Percentiles rank a stretch among this genome's conserved stretches.
Evolutionary conservation across 148 eudicot species (phyloP).

Genomic region (Oxyria digyna): DNA sequence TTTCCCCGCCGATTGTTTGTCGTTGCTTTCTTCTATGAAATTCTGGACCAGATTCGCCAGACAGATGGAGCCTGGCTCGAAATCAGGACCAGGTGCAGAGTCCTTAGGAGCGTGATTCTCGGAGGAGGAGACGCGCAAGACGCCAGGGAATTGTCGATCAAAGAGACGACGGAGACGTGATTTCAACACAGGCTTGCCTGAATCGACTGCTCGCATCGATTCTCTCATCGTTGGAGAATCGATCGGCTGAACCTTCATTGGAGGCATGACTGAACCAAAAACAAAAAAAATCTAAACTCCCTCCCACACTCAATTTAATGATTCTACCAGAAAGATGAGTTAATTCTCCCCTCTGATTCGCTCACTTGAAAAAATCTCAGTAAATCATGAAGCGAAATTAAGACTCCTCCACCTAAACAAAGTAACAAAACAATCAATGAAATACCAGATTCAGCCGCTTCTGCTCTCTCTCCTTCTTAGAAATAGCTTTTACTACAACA

Average conservation of each 20-base stretch:
- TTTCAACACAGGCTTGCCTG: slow-evolving; percentile 38
- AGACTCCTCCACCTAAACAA: background rate
- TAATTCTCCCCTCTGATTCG: background rate
- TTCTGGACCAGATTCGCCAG: slow-evolving; percentile 15
- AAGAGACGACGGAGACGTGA: slow-evolving; percentile 55
- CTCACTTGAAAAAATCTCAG: slow-evolving; percentile 1
- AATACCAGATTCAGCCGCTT: slow-evolving; percentile 8
- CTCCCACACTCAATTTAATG: background rate
- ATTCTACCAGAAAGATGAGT: background rate
- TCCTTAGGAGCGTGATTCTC: slow-evolving; percentile 5
- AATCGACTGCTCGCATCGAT: slow-evolving; percentile 23
- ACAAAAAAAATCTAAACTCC: background rate
- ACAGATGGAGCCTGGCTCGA: slow-evolving; percentile 15
- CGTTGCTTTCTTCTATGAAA: slow-evolving; percentile 15
- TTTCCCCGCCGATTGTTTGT: slow-evolving; percentile 18
- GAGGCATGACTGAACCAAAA: slow-evolving; percentile 28
- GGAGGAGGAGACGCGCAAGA: slow-evolving; percentile 25
- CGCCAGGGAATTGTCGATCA: slow-evolving; percentile 49
- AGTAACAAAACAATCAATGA: background rate
- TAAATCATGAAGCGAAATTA: slow-evolving; percentile 4
- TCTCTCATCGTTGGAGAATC: slow-evolving; percentile 25
- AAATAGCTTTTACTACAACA: slow-evolving; percentile 4
- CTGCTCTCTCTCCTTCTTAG: background rate
- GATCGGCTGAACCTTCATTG: slow-evolving; percentile 62
- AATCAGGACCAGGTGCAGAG: slow-evolving; percentile 1